Conservation (phyloP, 2,329 filamentous ascomycete genomes). For the Fusarium bulbicola region DNA sequence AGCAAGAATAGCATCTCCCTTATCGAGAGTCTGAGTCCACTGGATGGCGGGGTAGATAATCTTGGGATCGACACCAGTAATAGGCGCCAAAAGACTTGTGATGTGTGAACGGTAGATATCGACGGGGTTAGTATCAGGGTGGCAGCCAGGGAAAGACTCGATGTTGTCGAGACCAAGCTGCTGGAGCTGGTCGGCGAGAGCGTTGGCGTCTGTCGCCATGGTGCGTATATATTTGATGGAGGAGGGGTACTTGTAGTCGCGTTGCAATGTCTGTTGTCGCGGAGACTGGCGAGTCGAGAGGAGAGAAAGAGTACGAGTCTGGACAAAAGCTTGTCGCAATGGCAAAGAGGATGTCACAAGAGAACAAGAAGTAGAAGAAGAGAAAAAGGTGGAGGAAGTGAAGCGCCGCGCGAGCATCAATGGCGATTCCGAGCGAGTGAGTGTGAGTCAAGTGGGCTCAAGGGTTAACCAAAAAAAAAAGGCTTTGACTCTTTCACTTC, state of each 20-base stretch:
- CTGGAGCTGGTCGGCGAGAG: constrained; percentile 41
- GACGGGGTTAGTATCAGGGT: constrained; percentile 77
- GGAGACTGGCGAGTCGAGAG: constrained; percentile 1
- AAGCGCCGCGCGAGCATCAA: constrained; percentile 43
- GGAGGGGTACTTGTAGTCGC: constrained; percentile 18
- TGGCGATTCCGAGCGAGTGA: constrained; percentile 31
- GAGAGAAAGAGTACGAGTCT: constrained; percentile 3
- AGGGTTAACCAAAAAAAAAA: constrained; percentile 40
- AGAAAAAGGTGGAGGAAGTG: constrained; percentile 35
- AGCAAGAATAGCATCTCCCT: constrained; percentile 82
- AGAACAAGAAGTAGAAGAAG: constrained; percentile 29
- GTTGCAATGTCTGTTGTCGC: constrained; percentile 6
- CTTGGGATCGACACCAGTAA: constrained; percentile 74
- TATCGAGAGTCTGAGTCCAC: constrained; percentile 82
- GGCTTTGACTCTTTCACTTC: constrained; percentile 32
- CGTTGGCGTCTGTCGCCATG: constrained; percentile 36
- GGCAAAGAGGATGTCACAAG: constrained; percentile 11
- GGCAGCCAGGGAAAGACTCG: constrained; percentile 60
- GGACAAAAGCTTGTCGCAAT: constrained; percentile 11
- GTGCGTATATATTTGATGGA: constrained; percentile 14
- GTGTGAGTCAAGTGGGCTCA: constrained; percentile 45
- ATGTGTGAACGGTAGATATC: constrained; percentile 85
- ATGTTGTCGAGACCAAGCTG: constrained; percentile 33
- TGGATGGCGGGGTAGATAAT: constrained; percentile 80
- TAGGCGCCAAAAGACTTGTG: constrained; percentile 70